phyloP scores from a whole-genome alignment of 495 filamentous ascomycete genomes.

The Penicillium canescens region DNA sequence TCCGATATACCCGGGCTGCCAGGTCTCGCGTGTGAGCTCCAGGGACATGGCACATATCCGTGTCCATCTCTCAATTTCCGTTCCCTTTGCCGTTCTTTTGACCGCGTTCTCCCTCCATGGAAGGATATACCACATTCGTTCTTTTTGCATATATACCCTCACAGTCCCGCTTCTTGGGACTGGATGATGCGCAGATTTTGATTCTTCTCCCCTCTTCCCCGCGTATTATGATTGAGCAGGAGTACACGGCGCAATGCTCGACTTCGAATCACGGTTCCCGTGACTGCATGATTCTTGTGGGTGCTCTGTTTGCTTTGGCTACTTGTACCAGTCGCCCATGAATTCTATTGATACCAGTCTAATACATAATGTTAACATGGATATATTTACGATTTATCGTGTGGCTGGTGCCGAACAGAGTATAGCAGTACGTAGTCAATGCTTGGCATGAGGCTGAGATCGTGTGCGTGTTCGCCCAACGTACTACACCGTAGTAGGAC shows the following conservation, averaged over 20 bases:
- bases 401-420: too few relatives aligned
- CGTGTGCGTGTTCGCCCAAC: neutral
- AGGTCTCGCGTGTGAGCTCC: too few relatives aligned
- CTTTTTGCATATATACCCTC: neutral
- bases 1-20: too few relatives aligned
- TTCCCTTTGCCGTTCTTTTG: neutral
- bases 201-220: too few relatives aligned
- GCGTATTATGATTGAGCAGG: constrained; percentile 3
- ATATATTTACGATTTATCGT: too few relatives aligned
- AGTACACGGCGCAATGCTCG: constrained; percentile 10
- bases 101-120: neutral
- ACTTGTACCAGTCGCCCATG: too few relatives aligned
- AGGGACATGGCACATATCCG: neutral
- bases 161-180: constrained; percentile 5
- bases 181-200: constrained; percentile 11
- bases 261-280: too few relatives aligned
- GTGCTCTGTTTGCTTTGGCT: too few relatives aligned
- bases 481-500: too few relatives aligned
- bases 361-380: too few relatives aligned
- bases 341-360: too few relatives aligned
- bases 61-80: neutral
- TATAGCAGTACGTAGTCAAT: neutral
- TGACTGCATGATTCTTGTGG: too few relatives aligned
- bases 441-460: constrained; percentile 7
- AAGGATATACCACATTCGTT: constrained; percentile 12